A percentile compares a stretch with the other conserved stretches of the same genome.
phyloP scores from a whole-genome alignment of 257 asterid genomes.

The Solanum virginianum region DNA sequence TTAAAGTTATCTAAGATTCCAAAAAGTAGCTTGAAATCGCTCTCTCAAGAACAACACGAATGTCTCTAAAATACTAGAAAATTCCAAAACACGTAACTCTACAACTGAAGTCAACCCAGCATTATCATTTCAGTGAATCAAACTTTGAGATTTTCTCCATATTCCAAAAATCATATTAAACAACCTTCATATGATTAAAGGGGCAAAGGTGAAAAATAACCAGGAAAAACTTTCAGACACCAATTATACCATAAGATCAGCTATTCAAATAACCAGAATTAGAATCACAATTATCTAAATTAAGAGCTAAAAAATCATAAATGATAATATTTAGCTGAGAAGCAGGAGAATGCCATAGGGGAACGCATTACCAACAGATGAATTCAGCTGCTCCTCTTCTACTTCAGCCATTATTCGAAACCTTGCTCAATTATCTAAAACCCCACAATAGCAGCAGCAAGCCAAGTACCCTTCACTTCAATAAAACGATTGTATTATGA shows the following conservation, averaged over 20 bases:
- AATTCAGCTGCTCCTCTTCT: slow-evolving; percentile 16
- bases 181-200: background rate
- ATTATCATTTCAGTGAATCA: background rate
- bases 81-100: background rate
- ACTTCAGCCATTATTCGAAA: slow-evolving; percentile 39
- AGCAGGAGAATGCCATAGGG: background rate
- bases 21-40: background rate
- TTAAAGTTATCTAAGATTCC: background rate
- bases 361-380: slow-evolving; percentile 28
- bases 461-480: background rate
- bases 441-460: background rate
- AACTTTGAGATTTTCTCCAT: background rate
- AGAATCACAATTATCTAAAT: background rate
- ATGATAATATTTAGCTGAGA: background rate
- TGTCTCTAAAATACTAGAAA: background rate
- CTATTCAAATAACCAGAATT: background rate
- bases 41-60: background rate
- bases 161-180: background rate
- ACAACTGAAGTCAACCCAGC: background rate
- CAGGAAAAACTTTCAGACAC: background rate
- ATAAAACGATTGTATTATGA: background rate
- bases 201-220: background rate
- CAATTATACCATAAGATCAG: background rate
- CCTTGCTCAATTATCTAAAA: background rate
- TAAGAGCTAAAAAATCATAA: background rate